Evolutionary conservation across 2,329 filamentous ascomycete genomes (phyloP).

Genomic region (Epichloe bromicola): DNA sequence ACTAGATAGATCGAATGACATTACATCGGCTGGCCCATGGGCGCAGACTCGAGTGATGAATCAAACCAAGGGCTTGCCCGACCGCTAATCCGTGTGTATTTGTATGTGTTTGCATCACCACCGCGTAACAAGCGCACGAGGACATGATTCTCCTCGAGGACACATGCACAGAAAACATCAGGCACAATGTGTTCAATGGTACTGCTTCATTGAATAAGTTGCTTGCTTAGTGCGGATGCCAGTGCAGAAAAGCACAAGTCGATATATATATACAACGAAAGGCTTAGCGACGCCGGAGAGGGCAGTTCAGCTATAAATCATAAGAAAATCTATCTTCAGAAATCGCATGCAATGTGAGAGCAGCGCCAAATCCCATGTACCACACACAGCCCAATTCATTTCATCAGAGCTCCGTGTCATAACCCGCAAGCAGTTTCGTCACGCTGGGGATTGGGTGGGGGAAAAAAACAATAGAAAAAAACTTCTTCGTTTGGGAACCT

Average conservation of each 20-base stretch:
- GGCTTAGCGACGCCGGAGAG: neutral
- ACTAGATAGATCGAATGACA: too few relatives aligned
- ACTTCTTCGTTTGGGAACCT: neutral
- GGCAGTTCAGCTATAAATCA: neutral
- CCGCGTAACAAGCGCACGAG: too few relatives aligned
- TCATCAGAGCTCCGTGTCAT: neutral
- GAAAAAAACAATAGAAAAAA: neutral
- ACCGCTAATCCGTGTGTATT: too few relatives aligned
- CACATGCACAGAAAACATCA: too few relatives aligned
- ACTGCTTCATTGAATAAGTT: neutral
- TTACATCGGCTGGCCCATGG: too few relatives aligned
- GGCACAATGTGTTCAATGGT: neutral
- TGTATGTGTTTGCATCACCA: too few relatives aligned
- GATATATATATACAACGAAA: slow-evolving; percentile 3
- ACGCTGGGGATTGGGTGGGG: neutral
- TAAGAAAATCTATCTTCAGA: neutral
- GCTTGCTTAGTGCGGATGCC: neutral
- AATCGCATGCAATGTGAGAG: neutral
- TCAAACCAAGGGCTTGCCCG: too few relatives aligned
- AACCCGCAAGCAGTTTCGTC: slow-evolving; percentile 1
- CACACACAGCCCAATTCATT: neutral
- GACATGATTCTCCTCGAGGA: too few relatives aligned
- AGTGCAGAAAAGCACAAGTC: neutral
- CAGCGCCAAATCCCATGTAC: neutral
- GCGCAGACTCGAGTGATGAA: too few relatives aligned